Conservation (phyloP, 2,329 filamentous ascomycete genomes). For the Cercospora zeina region DNA sequence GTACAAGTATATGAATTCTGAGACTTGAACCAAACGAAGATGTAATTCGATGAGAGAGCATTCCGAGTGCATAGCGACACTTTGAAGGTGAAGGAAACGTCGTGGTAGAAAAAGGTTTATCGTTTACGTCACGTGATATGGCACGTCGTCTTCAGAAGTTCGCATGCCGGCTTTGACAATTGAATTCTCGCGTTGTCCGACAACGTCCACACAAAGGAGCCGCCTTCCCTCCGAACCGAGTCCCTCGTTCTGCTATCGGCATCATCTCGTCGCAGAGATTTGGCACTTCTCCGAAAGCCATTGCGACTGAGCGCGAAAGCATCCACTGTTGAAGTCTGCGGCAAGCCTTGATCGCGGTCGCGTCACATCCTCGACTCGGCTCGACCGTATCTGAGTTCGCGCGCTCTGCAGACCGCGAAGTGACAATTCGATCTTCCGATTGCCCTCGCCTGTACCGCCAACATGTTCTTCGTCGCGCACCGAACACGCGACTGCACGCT, state of each 20-base stretch:
- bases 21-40: neutral
- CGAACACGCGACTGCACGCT: slow-evolving; percentile 92
- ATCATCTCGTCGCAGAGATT: neutral
- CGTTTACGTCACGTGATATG: neutral
- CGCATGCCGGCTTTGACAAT: slow-evolving; percentile 1
- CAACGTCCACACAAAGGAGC: slow-evolving; percentile 4
- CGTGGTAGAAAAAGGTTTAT: too few relatives aligned
- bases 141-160: neutral
- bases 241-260: neutral
- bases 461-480: slow-evolving; percentile 98
- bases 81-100: neutral
- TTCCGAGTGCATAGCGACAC: too few relatives aligned
- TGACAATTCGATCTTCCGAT: neutral
- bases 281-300: neutral
- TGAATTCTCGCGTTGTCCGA: slow-evolving; percentile 1
- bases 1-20: neutral
- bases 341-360: neutral
- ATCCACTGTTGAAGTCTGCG: neutral
- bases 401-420: neutral
- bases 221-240: neutral
- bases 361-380: neutral
- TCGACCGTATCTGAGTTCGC: neutral
- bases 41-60: neutral
- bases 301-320: neutral
- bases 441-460: slow-evolving; percentile 16